Evolutionary conservation across 768 basidiomycete genomes (phyloP).

Genomic region (Mycena amicta): DNA sequence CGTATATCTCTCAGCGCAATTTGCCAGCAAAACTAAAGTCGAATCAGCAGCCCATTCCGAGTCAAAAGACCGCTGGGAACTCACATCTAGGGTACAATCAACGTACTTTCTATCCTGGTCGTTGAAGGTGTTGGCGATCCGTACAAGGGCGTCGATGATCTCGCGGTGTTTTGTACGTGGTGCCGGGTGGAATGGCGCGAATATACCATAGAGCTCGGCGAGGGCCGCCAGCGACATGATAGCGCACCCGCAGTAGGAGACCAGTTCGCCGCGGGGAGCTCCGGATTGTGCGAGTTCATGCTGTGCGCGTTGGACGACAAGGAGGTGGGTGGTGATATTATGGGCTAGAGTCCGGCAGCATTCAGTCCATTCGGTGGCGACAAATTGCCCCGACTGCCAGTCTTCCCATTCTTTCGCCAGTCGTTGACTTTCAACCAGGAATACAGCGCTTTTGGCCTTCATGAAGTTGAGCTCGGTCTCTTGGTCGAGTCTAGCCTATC

Average conservation of each 20-base stretch:
- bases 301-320: not conserved
- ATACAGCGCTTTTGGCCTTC: not conserved
- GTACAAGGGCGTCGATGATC: slow-evolving; percentile 1
- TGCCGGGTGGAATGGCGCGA: slow-evolving; percentile 7
- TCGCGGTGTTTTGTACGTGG: not conserved
- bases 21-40: slow-evolving; percentile 2
- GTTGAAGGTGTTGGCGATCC: not conserved
- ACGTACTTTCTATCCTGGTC: not conserved
- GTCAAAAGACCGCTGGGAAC: not conserved
- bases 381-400: not conserved
- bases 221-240: slow-evolving; percentile 7
- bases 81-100: slow-evolving; percentile 9
- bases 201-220: slow-evolving; percentile 7
- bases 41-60: not conserved
- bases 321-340: not conserved
- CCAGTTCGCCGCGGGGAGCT: not conserved
- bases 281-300: not conserved
- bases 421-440: slow-evolving; percentile 1
- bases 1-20: slow-evolving; percentile 6
- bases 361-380: slow-evolving; percentile 1
- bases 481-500: not conserved
- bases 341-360: not conserved
- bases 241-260: not conserved
- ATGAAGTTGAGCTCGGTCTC: slow-evolving; percentile 11
- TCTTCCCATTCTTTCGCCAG: slow-evolving; percentile 1